Conservation (phyloP, 2,329 filamentous ascomycete genomes). For the Monosporascus sp. region DNA sequence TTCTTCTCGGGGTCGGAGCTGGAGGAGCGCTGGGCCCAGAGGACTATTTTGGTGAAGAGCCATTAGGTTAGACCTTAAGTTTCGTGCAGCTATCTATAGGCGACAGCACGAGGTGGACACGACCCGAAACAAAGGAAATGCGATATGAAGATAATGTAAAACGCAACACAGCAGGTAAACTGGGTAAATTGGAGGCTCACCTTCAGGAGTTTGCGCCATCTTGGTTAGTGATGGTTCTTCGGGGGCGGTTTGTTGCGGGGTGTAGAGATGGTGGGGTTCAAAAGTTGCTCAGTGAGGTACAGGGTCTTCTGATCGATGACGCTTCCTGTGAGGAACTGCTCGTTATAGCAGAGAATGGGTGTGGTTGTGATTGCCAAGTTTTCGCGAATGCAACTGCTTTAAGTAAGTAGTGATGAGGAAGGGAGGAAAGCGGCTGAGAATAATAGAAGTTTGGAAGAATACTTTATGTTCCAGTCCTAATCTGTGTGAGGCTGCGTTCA, state of each 20-base stretch:
- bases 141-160: neutral
- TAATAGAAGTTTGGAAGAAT: neutral
- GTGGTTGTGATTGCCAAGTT: neutral
- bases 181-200: conserved; percentile 23
- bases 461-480: too few species aligned
- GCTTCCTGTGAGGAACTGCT: too few species aligned
- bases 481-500: neutral
- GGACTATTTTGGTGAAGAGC: conserved; percentile 52
- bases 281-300: neutral
- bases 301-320: neutral
- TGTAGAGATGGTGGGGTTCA: neutral
- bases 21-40: conserved; percentile 97
- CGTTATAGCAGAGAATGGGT: too few species aligned
- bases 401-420: neutral
- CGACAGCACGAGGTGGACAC: neutral
- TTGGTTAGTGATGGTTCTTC: conserved; percentile 5
- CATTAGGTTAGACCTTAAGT: conserved; percentile 3
- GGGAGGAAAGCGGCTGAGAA: neutral
- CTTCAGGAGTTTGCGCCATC: conserved; percentile 34
- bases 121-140: neutral
- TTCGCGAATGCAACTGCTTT: neutral
- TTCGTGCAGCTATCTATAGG: neutral
- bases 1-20: conserved; percentile 77
- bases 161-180: conserved; percentile 1
- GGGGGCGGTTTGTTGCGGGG: neutral